Base-by-base conservation (phyloP, 371 early-diverging fungal genomes). In the Cokeromyces recurvatus region DNA sequence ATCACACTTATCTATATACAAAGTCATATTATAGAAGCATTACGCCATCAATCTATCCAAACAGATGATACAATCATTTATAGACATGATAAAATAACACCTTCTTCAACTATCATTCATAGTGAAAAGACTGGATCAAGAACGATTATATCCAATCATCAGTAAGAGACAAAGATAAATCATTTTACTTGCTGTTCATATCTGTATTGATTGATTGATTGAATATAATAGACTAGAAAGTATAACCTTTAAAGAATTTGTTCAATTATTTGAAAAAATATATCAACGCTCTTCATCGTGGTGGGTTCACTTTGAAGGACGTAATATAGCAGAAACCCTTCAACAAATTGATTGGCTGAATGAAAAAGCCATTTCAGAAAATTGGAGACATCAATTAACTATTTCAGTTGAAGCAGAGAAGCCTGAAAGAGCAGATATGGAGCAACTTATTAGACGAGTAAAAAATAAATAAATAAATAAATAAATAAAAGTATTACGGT, bases 381-480 rank as follows among this genome's bases (percentile, higher is more conserved):
- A 57, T 12, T 74, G 71, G 70, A 65, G 69, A 34, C 49, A 62
- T 5, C 43, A 62, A 15, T 53, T 82, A 38, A 74, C 66, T 2
- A 75, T 86, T n/a, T 81, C 81, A 4, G 72, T 83, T 14, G 86
- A 86, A 58, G 57, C 83, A 27, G 86, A 86, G 46, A 86, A 86
- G 46, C 79, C 78, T 0, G 78, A 82, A 23, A 56, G 84, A 22
- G 66, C 70, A 48, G 64, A 75, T 16, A 77, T 86, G 42, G 75
- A 78, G 19, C 31, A 36, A 5, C 51, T 86, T 19, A 48, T 82
- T 38, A 53, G 64, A 48, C 66, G 66, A 53, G n/a, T n/a, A n/a
- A n/a, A n/a, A n/a, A n/a, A n/a, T n/a, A n/a, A n/a, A n/a, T n/a
- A n/a, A n/a, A n/a, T 3, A n/a, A 20, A n/a, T n/a, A n/a, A n/a